Base-by-base conservation (phyloP, 768 basidiomycete species). In the Rhizopogon sp. region DNA sequence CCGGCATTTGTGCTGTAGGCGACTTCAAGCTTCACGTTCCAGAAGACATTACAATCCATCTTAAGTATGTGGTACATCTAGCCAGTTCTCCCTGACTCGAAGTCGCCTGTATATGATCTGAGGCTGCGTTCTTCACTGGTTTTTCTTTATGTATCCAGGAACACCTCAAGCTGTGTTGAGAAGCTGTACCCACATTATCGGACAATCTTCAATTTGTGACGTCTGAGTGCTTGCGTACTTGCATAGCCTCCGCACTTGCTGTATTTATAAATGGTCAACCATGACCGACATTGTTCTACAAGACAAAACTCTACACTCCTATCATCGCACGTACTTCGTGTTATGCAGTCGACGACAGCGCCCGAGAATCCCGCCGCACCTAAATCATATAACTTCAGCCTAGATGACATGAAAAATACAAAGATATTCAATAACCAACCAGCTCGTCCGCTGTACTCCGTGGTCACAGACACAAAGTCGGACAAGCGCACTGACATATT, bases 331-430 rank as follows among this genome's bases (percentile, higher is more conserved):
- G 14, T 47, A 31, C 35, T 17, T 46, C 2, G 42, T 41, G 28
- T 28, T 29, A 56, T 62, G 57, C 40, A 58, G 16, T 52, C 54
- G 14, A 56, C 52, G 8, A 16, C 40, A 11, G 28, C 52, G 14
- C 44, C 31, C 16, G 16, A n/a, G 7, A 52, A 53, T 8, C 39
- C 53, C 6, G 11, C 35, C 22, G 42, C 43, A 20, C 29, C 40
- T 10, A 55, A 43, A 20, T 42, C 43, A 3, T 62, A 63, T 17
- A 20, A 47, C 47, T 62, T 62, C 43, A 55, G 25, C 28, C 17
- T 44, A 14, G 43, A 59, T 28, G 39, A 39, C 39, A 51, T 57
- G 49, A 59, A 56, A 33, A 59, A 62, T 14, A 54, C 57, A 16
- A 56, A 54, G 16, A 41, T 60, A 41, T 63, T 51, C 39, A 39